Evolutionary conservation across 768 basidiomycete genomes (phyloP).

Genomic region (Hericium coralloides): DNA sequence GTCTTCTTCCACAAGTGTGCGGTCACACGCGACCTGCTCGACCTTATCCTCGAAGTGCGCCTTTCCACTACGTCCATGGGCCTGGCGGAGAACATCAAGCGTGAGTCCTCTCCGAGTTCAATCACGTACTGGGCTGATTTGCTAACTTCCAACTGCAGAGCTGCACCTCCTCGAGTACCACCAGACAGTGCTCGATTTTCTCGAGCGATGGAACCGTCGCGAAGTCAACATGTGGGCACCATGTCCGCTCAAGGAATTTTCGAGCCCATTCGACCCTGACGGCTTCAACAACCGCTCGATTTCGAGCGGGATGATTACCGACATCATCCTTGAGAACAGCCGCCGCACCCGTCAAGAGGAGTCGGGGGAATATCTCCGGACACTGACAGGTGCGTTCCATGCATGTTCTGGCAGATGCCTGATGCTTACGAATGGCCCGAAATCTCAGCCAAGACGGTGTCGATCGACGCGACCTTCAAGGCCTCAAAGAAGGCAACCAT

Average conservation of each 20-base stretch:
- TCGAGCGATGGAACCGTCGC: constrained; percentile 3
- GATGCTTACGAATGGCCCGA: neutral
- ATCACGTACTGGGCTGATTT: constrained; percentile 10
- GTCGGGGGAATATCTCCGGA: neutral
- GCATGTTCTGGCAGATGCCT: neutral
- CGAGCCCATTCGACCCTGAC: neutral
- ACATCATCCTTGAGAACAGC: neutral
- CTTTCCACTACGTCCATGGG: constrained; percentile 12
- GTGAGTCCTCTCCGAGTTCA: neutral
- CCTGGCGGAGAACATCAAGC: constrained; percentile 9
- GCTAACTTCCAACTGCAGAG: constrained; percentile 11
- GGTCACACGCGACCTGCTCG: constrained; percentile 15
- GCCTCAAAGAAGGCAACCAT: neutral
- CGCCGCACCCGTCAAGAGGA: neutral
- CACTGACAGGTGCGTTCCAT: constrained; percentile 3
- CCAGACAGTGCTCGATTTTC: constrained; percentile 12
- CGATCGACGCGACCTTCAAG: neutral
- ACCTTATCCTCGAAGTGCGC: constrained; percentile 17
- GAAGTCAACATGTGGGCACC: neutral
- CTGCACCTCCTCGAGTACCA: constrained; percentile 17
- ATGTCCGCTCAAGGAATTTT: neutral
- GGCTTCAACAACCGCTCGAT: constrained; percentile 1
- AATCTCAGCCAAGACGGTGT: neutral
- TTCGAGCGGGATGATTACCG: neutral
- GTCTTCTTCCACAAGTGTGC: constrained; percentile 15